phyloP scores from a whole-genome alignment of 2,329 filamentous ascomycete genomes.

The Talaromyces sp. region DNA sequence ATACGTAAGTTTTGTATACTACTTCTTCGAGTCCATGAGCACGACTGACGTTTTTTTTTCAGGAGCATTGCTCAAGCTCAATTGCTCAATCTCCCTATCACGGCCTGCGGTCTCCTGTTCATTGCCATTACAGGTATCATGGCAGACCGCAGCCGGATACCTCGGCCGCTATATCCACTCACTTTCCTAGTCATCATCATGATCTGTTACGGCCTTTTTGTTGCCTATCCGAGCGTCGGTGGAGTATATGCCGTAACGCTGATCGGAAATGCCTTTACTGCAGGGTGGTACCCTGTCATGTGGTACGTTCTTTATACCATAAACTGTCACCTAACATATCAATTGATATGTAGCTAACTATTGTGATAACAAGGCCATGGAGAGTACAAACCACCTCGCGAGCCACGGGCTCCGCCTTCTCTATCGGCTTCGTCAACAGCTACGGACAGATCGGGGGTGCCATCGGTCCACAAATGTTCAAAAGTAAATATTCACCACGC shows the following conservation, averaged over 20 bases:
- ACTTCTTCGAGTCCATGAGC: too few species aligned
- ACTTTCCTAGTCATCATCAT: conserved; percentile 41
- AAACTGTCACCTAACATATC: not conserved
- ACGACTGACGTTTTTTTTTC: not conserved
- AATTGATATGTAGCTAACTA: not conserved
- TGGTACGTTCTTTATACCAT: conserved; percentile 24
- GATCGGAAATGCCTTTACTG: conserved; percentile 40
- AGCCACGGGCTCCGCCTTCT: conserved; percentile 48
- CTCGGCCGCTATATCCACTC: conserved; percentile 43
- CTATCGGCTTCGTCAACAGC: conserved; percentile 48
- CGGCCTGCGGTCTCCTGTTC: conserved; percentile 38
- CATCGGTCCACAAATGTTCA: conserved; percentile 46
- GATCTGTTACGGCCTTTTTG: conserved; percentile 44
- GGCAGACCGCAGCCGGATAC: conserved; percentile 40
- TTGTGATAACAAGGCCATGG: conserved; percentile 32
- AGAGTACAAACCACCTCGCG: conserved; percentile 45
- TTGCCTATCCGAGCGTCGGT: conserved; percentile 43
- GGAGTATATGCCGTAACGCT: conserved; percentile 47
- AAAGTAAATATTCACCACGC: conserved; percentile 41
- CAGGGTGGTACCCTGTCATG: conserved; percentile 48
- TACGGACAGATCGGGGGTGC: conserved; percentile 49
- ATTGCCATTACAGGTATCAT: conserved; percentile 41
- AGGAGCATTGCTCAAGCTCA: conserved; percentile 45
- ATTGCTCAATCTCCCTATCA: conserved; percentile 48
- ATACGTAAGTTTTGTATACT: conserved; percentile 30